Evolutionary conservation across 2,329 filamentous ascomycete genomes (phyloP).

Genomic region (Lecanoromycetidae sp.): DNA sequence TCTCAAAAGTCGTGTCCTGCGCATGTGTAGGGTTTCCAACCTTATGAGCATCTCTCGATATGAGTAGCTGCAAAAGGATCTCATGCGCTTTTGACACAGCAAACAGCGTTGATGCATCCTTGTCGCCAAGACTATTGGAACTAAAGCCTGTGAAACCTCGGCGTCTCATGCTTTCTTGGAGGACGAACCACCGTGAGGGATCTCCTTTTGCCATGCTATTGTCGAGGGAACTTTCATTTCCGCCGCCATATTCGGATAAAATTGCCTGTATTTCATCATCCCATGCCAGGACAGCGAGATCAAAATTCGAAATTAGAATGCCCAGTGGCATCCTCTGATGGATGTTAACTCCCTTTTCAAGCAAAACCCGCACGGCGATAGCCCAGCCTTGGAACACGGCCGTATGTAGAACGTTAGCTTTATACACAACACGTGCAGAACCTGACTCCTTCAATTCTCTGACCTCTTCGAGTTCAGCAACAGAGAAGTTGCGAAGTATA

Average conservation of each 20-base stretch:
- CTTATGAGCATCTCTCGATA: neutral
- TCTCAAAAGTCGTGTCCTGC: neutral
- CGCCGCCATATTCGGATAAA: too few species aligned
- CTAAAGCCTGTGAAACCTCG: too few species aligned
- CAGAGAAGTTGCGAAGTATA: slow-evolving; percentile 7
- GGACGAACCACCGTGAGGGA: too few species aligned
- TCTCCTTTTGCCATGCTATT: too few species aligned
- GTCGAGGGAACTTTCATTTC: too few species aligned
- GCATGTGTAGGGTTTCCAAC: neutral
- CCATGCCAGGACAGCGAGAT: neutral
- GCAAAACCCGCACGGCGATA: neutral
- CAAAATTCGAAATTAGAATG: neutral
- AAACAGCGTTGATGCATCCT: too few species aligned
- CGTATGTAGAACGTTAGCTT: slow-evolving; percentile 2
- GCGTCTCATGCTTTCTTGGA: too few species aligned
- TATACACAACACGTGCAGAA: neutral
- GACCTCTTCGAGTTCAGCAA: slow-evolving; percentile 7
- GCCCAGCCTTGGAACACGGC: neutral
- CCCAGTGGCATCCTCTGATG: neutral
- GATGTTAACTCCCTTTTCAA: slow-evolving; percentile 6
- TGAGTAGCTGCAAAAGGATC: too few species aligned
- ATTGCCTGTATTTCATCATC: slow-evolving; percentile 2
- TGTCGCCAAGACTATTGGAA: too few species aligned
- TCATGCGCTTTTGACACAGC: too few species aligned
- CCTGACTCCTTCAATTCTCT: slow-evolving; percentile 5